These are phyloP conservation scores for Fusarium xylarioides DNA, from an alignment of 2,329 filamentous ascomycete genomes.

Conservation along the genomic window DNA sequence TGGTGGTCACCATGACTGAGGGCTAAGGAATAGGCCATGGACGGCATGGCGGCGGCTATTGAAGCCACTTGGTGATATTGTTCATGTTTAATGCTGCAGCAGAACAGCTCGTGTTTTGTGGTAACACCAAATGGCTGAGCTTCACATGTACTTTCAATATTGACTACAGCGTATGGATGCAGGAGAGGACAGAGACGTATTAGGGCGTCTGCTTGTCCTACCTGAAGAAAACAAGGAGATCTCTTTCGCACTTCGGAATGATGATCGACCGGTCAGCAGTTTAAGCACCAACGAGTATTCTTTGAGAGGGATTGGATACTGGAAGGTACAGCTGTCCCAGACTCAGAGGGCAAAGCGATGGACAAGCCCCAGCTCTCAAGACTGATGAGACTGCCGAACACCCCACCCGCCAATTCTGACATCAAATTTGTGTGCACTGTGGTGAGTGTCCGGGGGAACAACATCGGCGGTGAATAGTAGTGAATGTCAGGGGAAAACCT, in stretches of 20 bases:
- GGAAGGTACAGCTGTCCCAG: neutral
- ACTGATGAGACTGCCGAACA: slow-evolving; percentile 17
- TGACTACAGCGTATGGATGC: slow-evolving; percentile 2
- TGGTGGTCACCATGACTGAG: neutral
- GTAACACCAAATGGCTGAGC: slow-evolving; percentile 16
- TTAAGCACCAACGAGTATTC: neutral
- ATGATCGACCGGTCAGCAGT: neutral
- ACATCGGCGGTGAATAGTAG: slow-evolving; percentile 30
- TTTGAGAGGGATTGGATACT: neutral
- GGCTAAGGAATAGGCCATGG: neutral
- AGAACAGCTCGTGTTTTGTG: slow-evolving; percentile 21
- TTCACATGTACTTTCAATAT: slow-evolving; percentile 1
- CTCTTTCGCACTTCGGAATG: neutral
- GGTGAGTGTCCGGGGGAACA: slow-evolving; percentile 10
- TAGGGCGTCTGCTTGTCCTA: slow-evolving; percentile 16
- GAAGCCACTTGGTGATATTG: slow-evolving; percentile 1
- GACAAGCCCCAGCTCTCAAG: slow-evolving; percentile 12
- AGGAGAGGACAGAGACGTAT: slow-evolving; percentile 5
- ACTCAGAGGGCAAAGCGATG: neutral
- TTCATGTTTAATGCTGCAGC: neutral
- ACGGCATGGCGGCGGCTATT: slow-evolving; percentile 5
- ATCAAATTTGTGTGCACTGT: slow-evolving; percentile 20
- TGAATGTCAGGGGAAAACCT: slow-evolving; percentile 1
- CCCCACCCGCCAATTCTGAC: slow-evolving; percentile 10
- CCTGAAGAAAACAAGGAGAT: slow-evolving; percentile 1